phyloP scores from a whole-genome alignment of 306 rosid species.

The Carpinus fangiana region DNA sequence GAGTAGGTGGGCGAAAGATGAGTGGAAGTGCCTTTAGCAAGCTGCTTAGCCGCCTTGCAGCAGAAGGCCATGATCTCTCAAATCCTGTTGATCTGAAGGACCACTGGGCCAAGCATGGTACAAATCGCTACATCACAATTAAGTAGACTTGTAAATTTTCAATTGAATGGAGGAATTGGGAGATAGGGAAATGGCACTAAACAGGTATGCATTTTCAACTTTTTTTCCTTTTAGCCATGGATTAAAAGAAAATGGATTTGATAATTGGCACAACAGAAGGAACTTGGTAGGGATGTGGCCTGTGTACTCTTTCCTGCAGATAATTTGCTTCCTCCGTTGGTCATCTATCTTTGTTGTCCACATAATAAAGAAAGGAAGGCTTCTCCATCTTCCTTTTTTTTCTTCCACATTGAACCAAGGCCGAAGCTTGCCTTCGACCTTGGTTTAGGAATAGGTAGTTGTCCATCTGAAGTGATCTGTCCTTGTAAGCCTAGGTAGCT shows the following conservation, averaged over 20 bases:
- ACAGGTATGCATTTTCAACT: conserved; percentile 17
- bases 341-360: background rate
- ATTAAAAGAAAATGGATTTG: conserved; percentile 6
- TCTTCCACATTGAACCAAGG: background rate
- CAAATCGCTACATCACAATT: conserved; percentile 96
- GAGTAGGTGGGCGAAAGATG: conserved; percentile 96
- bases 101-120: conserved; percentile 98
- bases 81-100: conserved; percentile 89
- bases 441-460: background rate
- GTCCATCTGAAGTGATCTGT: background rate
- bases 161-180: conserved; percentile 8
- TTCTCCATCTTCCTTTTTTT: background rate
- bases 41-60: conserved; percentile 87
- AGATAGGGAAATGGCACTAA: conserved; percentile 10
- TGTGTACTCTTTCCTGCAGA: background rate
- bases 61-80: conserved; percentile 94
- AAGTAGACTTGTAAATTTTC: conserved; percentile 44
- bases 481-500: background rate
- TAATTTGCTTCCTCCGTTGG: background rate
- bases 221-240: background rate
- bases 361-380: background rate
- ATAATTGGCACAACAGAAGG: background rate
- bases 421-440: background rate
- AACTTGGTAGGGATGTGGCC: background rate
- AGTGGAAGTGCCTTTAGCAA: conserved; percentile 97